phyloP scores from a whole-genome alignment of 139 green algal species.

The Ostreobium quekettii region DNA sequence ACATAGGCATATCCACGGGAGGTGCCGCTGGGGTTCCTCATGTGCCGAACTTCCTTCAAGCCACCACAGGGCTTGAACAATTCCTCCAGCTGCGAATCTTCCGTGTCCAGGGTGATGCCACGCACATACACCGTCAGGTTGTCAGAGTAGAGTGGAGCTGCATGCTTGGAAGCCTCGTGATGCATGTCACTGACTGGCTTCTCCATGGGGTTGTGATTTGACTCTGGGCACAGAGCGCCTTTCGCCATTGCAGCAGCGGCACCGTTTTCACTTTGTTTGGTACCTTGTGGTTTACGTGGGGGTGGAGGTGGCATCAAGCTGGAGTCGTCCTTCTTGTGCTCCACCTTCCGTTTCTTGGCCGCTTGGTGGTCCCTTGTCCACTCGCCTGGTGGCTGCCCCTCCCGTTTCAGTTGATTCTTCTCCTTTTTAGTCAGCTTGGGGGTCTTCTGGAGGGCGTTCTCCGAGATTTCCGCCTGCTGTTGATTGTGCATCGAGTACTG shows the following conservation, averaged over 20 bases:
- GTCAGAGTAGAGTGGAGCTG: constrained; percentile 29
- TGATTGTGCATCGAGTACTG: no score
- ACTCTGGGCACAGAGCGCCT: not conserved
- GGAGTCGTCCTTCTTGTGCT: no score
- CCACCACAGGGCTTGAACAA: constrained; percentile 42
- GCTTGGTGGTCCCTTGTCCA: no score
- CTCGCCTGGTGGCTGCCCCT: no score
- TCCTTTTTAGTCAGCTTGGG: constrained; percentile 52
- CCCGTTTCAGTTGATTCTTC: no score
- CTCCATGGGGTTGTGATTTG: not conserved
- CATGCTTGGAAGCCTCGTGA: no score
- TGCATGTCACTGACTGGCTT: not conserved
- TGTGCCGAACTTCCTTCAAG: constrained; percentile 43
- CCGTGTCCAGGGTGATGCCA: constrained; percentile 22
- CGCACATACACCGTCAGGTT: constrained; percentile 39
- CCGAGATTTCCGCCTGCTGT: no score
- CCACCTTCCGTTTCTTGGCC: no score
- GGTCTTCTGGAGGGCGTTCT: constrained; percentile 41
- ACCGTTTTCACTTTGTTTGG: not conserved
- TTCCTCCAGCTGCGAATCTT: constrained; percentile 33
- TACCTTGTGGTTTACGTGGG: constrained; percentile 2
- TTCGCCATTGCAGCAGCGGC: constrained; percentile 9
- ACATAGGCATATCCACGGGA: constrained; percentile 76
- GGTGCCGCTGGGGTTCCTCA: constrained; percentile 20
- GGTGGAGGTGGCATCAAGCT: no score